phyloP scores from a whole-genome alignment of 2,329 filamentous ascomycete species.

The Diaporthe eres region DNA sequence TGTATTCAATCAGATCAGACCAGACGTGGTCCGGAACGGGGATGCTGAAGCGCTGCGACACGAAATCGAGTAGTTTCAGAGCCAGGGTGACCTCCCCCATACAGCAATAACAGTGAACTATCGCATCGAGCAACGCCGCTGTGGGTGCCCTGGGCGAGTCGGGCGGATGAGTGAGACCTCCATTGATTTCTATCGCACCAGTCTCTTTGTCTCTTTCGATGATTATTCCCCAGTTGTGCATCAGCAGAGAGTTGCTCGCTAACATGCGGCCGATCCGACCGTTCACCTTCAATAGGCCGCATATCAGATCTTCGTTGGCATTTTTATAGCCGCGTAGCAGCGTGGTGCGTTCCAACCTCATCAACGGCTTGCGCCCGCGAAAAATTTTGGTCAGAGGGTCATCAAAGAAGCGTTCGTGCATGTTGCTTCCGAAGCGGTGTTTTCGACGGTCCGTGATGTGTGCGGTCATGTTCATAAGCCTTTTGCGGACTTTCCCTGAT shows the following conservation, averaged over 20 bases:
- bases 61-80: slow-evolving; percentile 71
- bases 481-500: slow-evolving; percentile 38
- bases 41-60: slow-evolving; percentile 73
- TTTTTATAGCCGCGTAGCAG: not conserved
- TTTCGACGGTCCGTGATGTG: slow-evolving; percentile 37
- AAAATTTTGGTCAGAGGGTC: slow-evolving; percentile 51
- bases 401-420: slow-evolving; percentile 43
- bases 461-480: slow-evolving; percentile 46
- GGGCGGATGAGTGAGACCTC: slow-evolving; percentile 56
- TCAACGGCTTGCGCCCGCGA: slow-evolving; percentile 45
- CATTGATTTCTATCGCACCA: slow-evolving; percentile 47
- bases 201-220: slow-evolving; percentile 34
- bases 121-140: slow-evolving; percentile 69
- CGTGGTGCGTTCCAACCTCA: slow-evolving; percentile 6
- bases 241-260: slow-evolving; percentile 52
- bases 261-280: slow-evolving; percentile 54
- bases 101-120: slow-evolving; percentile 78
- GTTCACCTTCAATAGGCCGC: slow-evolving; percentile 58
- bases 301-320: slow-evolving; percentile 56
- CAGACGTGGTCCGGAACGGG: slow-evolving; percentile 71
- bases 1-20: slow-evolving; percentile 77
- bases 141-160: slow-evolving; percentile 73
- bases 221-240: slow-evolving; percentile 48
- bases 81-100: slow-evolving; percentile 74
- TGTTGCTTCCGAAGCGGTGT: slow-evolving; percentile 51